phyloP scores from a whole-genome alignment of 225 moss, liverwort and hornwort genomes.

The Bryum argenteum region DNA sequence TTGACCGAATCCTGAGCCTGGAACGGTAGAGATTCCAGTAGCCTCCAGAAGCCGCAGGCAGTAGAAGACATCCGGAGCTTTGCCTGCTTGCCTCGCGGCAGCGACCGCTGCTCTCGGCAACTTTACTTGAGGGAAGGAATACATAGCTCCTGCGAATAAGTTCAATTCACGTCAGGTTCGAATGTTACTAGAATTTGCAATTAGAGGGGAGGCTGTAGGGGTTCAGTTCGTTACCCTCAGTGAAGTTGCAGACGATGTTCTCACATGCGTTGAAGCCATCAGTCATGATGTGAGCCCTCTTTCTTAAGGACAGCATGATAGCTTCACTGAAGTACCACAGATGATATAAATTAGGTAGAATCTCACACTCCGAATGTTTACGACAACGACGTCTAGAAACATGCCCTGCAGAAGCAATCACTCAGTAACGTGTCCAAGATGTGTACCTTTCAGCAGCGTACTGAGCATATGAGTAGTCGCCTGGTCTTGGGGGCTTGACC shows the following conservation, averaged over 20 bases:
- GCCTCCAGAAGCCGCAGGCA: conserved; percentile 79
- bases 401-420: background rate
- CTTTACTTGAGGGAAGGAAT: conserved; percentile 81
- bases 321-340: conserved; percentile 56
- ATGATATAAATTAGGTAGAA: conserved; percentile 3
- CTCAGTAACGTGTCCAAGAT: background rate
- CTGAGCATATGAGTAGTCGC: conserved; percentile 72
- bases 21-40: conserved; percentile 92
- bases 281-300: conserved; percentile 87
- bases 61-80: conserved; percentile 82
- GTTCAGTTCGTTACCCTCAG: conserved; percentile 60
- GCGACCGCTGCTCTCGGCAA: conserved; percentile 67
- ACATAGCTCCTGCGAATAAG: conserved; percentile 76
- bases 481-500: conserved; percentile 77
- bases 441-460: conserved; percentile 76
- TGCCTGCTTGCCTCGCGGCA: conserved; percentile 75
- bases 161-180: background rate
- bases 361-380: background rate
- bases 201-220: too few relatives aligned
- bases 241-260: conserved; percentile 85
- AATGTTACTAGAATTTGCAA: background rate
- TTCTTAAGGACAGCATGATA: conserved; percentile 72
- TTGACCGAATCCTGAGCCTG: conserved; percentile 94
- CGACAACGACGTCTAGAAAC: background rate
- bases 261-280: conserved; percentile 86